Evolutionary conservation across 768 basidiomycete species (phyloP).

Genomic region (Hericium coralloides): DNA sequence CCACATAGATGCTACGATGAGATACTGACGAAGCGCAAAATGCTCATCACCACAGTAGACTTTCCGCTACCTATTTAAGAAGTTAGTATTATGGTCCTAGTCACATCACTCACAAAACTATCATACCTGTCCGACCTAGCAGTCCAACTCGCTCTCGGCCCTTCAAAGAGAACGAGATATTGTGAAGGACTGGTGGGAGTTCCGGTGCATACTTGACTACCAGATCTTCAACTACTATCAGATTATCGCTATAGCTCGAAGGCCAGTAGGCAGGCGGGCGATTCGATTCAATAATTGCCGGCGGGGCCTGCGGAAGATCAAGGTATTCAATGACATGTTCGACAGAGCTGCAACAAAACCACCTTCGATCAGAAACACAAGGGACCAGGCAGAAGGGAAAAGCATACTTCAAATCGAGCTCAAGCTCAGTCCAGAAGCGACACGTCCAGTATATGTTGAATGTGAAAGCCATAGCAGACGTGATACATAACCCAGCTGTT

Average conservation of each 20-base stretch:
- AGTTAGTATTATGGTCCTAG: background rate
- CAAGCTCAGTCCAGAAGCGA: constrained; percentile 45
- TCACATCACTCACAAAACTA: background rate
- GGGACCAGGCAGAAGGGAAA: background rate
- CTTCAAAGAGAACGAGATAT: constrained; percentile 63
- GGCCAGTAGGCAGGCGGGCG: constrained; percentile 93
- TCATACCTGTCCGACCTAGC: constrained; percentile 63
- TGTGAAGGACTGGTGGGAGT: constrained; percentile 70
- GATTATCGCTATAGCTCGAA: constrained; percentile 50
- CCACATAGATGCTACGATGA: background rate
- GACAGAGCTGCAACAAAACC: constrained; percentile 48
- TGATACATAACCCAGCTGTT: constrained; percentile 64
- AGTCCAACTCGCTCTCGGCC: constrained; percentile 72
- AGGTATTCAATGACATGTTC: constrained; percentile 91
- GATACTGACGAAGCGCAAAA: constrained; percentile 64
- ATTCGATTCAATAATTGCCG: constrained; percentile 60
- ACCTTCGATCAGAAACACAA: background rate
- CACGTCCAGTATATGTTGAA: constrained; percentile 42
- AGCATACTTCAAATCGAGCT: constrained; percentile 67
- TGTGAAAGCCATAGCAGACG: constrained; percentile 61
- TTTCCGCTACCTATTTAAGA: constrained; percentile 55
- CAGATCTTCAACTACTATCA: constrained; percentile 67
- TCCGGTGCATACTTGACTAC: constrained; percentile 80
- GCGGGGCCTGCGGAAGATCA: constrained; percentile 80
- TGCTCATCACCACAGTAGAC: constrained; percentile 78